Base-by-base conservation (phyloP, 352 stramenopile genomes). In the Phytophthora boehmeriae region DNA sequence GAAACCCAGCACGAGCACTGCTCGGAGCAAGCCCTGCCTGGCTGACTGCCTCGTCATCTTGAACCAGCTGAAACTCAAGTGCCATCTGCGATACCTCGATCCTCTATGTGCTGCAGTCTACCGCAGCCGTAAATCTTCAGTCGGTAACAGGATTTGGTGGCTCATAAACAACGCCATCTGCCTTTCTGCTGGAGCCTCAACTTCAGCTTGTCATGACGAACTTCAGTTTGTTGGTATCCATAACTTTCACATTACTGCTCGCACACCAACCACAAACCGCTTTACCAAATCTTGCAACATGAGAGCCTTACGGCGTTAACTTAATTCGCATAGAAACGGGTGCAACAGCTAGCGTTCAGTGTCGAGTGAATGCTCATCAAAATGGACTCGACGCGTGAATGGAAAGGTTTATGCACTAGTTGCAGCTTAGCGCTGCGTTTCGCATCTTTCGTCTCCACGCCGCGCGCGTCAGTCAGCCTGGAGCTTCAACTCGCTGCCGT, bases 321-420 rank as follows among this genome's bases (percentile, higher is more conserved):
- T 5, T 14, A 16, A 17, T 41, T 42, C 16, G 38, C 45, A 68
- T 68, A 63, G 59, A 68, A 22, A 58, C 44, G 52, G 44, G 27
- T 28, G 38, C n/a, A n/a, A 43, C 25, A 6, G 6, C 25, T 52
- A 52, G 52, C 47, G 27, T n/a, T n/a, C 27, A n/a, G 5, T 32
- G 22, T 23, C 4, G 6, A 27, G 8, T 64, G 60, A 59, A 64
- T 64, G 42, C 53, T 67, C 53, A 58, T 30, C 25, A 6, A 30
- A 30, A 30, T 30, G 25, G 25, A 6, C 25, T 30, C 25, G 25
- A 30, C 25, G 6, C 50, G n/a, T 5, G 19, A 6, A 14, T 44
- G 17, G 22, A 54, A 41, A 53, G 46, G 46, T 52, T 53, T 64
- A 68, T 68, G 60, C 46, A 59, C 54, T 36, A 64, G 6, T 68